Evolutionary conservation across 495 filamentous ascomycete genomes (phyloP), one percentile per base, ranked within the genome.

Genomic region (Coniosporium apollinis): DNA sequence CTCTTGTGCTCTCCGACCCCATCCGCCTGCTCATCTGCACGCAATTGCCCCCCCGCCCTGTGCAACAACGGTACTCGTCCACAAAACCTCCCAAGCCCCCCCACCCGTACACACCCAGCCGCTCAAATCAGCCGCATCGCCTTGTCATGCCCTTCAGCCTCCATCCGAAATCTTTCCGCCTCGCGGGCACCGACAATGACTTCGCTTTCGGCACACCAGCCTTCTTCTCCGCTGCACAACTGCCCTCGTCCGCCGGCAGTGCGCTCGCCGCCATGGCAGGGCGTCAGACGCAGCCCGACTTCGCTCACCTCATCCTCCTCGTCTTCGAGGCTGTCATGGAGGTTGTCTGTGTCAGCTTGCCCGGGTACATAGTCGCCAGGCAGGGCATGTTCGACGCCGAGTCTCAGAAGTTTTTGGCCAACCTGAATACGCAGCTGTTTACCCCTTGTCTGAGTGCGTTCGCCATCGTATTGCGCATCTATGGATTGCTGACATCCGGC

Each of bases 321-420:
- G 86, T 97, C 39, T 94, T 94, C 50, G 91, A 93, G 56, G 89
- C 89, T 10, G 87, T 97, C 16, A 57, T 96, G 47, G 87, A 97
- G 51, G 89, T 97, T 2, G 74, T 96, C 24, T 96, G 86, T 56
- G 89, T 97, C 48, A 82, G 77, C 54, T 57, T 94, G 39, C 91
- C 91, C 1, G 89, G 89, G n/a, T 97, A 94, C 52, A 76, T 96
- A 46, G 74, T 92, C 34, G 89, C 89, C 14, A 65, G 76, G 29
- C 64, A 79, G 46, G 91, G 91, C 51, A 76, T 92, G 63, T 93
- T 97, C 56, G 82, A 87, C 60, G 78, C 81, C 30, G 82, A 93
- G 26, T 79, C 81, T 45, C 89, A 97, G 55, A 96, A 94, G 52
- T 85, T 96, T 46, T 69, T 92, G 18, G 86, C 89, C 24, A 93